Percentiles rank a stretch among this genome's conserved stretches.
Evolutionary conservation across 2,329 filamentous ascomycete species (phyloP).

Genomic region (Dryadomyces quercus-mongolicae): DNA sequence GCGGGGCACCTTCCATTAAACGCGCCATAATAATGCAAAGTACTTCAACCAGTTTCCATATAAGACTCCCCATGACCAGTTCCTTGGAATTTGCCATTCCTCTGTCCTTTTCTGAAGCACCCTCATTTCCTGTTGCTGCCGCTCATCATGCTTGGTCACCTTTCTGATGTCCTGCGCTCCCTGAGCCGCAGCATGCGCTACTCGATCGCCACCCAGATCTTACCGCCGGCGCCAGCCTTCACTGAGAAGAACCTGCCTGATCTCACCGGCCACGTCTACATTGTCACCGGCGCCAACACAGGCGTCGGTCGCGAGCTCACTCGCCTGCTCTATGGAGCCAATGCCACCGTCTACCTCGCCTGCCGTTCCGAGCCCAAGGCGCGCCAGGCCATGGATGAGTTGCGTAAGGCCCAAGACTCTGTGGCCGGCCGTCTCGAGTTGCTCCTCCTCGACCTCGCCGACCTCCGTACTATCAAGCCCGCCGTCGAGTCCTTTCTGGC

Average conservation of each 20-base stretch:
- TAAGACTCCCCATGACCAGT: neutral
- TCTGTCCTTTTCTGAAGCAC: neutral
- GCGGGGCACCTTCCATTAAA: neutral
- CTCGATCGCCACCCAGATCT: neutral
- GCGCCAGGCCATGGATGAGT: conserved; percentile 24
- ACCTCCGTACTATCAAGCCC: conserved; percentile 17
- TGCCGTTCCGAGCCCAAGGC: conserved; percentile 27
- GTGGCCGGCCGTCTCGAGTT: conserved; percentile 23
- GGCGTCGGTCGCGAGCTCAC: conserved; percentile 34
- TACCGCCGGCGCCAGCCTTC: neutral
- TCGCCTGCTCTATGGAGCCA: conserved; percentile 35
- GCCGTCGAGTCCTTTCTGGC: conserved; percentile 18
- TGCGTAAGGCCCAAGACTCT: conserved; percentile 19
- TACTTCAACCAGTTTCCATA: neutral
- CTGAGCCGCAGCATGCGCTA: neutral
- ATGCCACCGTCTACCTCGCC: conserved; percentile 38
- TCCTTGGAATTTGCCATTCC: neutral
- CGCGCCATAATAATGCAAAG: neutral
- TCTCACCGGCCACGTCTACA: conserved; percentile 13
- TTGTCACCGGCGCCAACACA: conserved; percentile 30
- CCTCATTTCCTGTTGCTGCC: neutral
- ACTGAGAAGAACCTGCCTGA: neutral
- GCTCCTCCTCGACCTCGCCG: conserved; percentile 25
- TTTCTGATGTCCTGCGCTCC: neutral
- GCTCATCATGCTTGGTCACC: neutral